Evolutionary conservation across 2,329 filamentous ascomycete genomes (phyloP).

Genomic region (Pyrenophora graminea): DNA sequence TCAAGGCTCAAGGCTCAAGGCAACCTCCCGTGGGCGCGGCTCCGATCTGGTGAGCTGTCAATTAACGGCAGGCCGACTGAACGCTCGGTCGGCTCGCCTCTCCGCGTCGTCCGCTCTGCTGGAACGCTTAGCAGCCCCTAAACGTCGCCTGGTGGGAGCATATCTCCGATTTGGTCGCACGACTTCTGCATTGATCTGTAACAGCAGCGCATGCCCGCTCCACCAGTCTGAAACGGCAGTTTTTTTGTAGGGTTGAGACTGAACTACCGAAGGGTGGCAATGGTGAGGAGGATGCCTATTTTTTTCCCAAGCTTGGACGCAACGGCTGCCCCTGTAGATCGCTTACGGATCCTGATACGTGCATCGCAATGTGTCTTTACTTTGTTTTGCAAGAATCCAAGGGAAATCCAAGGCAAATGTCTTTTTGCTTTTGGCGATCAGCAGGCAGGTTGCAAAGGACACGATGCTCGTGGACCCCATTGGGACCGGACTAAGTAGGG

Average conservation of each 20-base stretch:
- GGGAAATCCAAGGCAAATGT: slow-evolving; percentile 1
- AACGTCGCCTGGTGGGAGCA: slow-evolving; percentile 14
- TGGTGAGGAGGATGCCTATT: slow-evolving; percentile 18
- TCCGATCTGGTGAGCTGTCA: slow-evolving; percentile 24
- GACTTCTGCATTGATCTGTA: slow-evolving; percentile 22
- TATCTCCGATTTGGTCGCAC: slow-evolving; percentile 12
- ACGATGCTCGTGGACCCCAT: slow-evolving; percentile 8
- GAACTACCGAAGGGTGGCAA: slow-evolving; percentile 22
- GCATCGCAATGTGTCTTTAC: slow-evolving; percentile 12
- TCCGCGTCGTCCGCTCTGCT: slow-evolving; percentile 35
- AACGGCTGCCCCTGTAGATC: slow-evolving; percentile 28
- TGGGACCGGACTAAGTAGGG: slow-evolving; percentile 20
- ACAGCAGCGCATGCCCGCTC: slow-evolving; percentile 19
- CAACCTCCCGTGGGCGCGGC: neutral
- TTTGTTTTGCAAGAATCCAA: neutral
- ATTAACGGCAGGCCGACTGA: slow-evolving; percentile 21
- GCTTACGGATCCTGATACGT: slow-evolving; percentile 14
- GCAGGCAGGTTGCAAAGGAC: slow-evolving; percentile 1
- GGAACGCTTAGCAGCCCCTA: slow-evolving; percentile 22
- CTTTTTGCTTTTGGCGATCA: slow-evolving; percentile 1
- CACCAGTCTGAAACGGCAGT: slow-evolving; percentile 28
- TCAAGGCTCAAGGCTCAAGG: neutral
- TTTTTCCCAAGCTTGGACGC: slow-evolving; percentile 24
- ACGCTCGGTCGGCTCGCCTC: slow-evolving; percentile 27
- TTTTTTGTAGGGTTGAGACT: slow-evolving; percentile 10